phyloP scores from a whole-genome alignment of 1,139 yeast genomes.

The Yamadazyma songkhlaensis region DNA sequence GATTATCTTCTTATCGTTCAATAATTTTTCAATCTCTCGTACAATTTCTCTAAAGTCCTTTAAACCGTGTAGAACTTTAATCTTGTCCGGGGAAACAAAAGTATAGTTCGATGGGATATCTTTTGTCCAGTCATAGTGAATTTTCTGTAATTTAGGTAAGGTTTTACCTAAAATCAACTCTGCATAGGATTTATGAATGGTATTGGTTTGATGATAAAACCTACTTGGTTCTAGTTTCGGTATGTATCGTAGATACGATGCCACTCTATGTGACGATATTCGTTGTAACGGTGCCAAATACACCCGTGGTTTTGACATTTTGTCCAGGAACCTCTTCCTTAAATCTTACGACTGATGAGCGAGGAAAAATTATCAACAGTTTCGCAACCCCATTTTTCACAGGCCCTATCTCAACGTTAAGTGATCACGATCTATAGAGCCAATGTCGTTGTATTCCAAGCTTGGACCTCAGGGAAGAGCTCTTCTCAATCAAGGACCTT shows the following conservation, averaged over 20 bases:
- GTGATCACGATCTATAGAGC: too few relatives aligned
- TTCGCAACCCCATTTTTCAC: constrained; percentile 6
- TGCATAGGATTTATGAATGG: constrained; percentile 1
- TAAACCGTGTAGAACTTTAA: not conserved
- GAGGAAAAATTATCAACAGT: constrained; percentile 2
- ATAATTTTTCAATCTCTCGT: not conserved
- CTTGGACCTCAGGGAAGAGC: constrained; percentile 25
- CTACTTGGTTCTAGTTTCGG: not conserved
- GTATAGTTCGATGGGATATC: constrained; percentile 1
- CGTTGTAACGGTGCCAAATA: not conserved
- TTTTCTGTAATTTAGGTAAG: not conserved
- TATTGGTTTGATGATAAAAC: not conserved
- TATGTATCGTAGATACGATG: not conserved
- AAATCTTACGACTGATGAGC: constrained; percentile 1
- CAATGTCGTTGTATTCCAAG: constrained; percentile 20
- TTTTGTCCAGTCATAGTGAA: constrained; percentile 1
- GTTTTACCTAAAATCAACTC: constrained; percentile 3
- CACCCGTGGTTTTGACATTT: too few relatives aligned
- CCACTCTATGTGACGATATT: not conserved
- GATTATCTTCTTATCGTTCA: not conserved
- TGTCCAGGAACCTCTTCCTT: too few relatives aligned
- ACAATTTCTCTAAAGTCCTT: not conserved
- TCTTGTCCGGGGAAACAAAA: not conserved
- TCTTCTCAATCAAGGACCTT: constrained; percentile 8
- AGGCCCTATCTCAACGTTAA: not conserved